phyloP scores from a whole-genome alignment of 2,329 filamentous ascomycete species.

The Phialophora verrucosa region DNA sequence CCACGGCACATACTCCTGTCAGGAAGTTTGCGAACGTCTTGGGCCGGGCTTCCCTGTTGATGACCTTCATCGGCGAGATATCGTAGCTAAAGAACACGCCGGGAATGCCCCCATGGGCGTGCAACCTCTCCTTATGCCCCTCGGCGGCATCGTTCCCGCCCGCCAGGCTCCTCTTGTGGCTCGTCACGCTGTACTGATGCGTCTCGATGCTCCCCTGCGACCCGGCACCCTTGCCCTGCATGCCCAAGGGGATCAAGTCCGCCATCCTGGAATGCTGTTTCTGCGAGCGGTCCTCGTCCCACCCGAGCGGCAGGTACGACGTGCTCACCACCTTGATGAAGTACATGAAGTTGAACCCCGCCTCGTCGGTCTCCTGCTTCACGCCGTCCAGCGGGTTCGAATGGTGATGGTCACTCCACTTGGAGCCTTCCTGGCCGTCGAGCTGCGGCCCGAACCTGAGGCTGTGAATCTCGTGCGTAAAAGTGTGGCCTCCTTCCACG shows the following conservation, averaged over 20 bases:
- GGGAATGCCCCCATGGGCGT: slow-evolving; percentile 89
- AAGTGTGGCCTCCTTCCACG: slow-evolving; percentile 75
- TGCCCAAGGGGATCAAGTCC: slow-evolving; percentile 68
- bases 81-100: slow-evolving; percentile 99
- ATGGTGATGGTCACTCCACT: slow-evolving; percentile 87
- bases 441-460: slow-evolving; percentile 93
- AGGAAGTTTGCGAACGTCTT: slow-evolving; percentile 93
- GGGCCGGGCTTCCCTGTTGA: slow-evolving; percentile 88
- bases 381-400: slow-evolving; percentile 84
- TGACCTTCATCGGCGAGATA: slow-evolving; percentile 99
- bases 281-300: slow-evolving; percentile 67
- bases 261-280: slow-evolving; percentile 49
- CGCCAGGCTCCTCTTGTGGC: slow-evolving; percentile 84
- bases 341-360: slow-evolving; percentile 97
- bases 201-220: slow-evolving; percentile 86
- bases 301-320: slow-evolving; percentile 89
- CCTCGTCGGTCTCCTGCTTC: slow-evolving; percentile 75
- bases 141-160: slow-evolving; percentile 85
- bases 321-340: slow-evolving; percentile 98
- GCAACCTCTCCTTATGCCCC: slow-evolving; percentile 88
- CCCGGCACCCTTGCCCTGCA: slow-evolving; percentile 68
- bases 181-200: slow-evolving; percentile 97
- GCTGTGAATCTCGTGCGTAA: slow-evolving; percentile 85
- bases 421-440: slow-evolving; percentile 55
- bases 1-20: slow-evolving; percentile 89